Evolutionary conservation across 345 rosid genomes (phyloP), one percentile per base, ranked within the genome.

Genomic region (Schrenkiella parvula): DNA sequence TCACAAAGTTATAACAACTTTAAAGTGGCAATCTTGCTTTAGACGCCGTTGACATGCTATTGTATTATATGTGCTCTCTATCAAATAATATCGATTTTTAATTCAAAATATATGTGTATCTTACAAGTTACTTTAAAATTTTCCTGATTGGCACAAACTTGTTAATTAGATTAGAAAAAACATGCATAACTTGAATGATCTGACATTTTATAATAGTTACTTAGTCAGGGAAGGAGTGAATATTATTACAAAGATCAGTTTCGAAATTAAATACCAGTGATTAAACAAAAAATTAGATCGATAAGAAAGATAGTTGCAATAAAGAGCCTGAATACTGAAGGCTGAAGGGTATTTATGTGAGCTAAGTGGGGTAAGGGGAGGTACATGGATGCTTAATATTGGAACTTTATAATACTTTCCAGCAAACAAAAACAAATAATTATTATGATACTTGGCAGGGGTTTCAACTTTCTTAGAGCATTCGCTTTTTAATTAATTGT

Each of bases 381-480:
- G n/a, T n/a, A 29, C 25, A 15, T 43, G 46, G 32, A 69, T 31
- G 56, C 34, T 55, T 43, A 31, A 8, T 28, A 41, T 41, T 54
- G 14, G 6, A n/a, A 37, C 19, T 54, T 29, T 25, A 67, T 54
- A 15, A 42, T 68, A 54, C 53, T 54, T 41, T 41, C 42, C 53
- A 42, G 42, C 53, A 22, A 21, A 17, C 32, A 14, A 41, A 41
- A 25, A 41, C 22, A 1, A 10, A 34, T 6, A 13, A 4, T 22
- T 65, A 13, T 5, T 53, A 12, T 51, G 18, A n/a, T 8, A 68
- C 25, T 22, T 69, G 65, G 26, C 25, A 44, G 21, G 18, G 48
- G 59, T 14, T 73, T 26, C 35, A 65, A 73, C 52, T 26, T 73
- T 46, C 52, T 73, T 73, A 46, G 47, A 43, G 43, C 66, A 65